These are phyloP conservation scores for Stemphylium vesicarium DNA, from an alignment of 2,329 filamentous ascomycete genomes.

Conservation along the genomic window DNA sequence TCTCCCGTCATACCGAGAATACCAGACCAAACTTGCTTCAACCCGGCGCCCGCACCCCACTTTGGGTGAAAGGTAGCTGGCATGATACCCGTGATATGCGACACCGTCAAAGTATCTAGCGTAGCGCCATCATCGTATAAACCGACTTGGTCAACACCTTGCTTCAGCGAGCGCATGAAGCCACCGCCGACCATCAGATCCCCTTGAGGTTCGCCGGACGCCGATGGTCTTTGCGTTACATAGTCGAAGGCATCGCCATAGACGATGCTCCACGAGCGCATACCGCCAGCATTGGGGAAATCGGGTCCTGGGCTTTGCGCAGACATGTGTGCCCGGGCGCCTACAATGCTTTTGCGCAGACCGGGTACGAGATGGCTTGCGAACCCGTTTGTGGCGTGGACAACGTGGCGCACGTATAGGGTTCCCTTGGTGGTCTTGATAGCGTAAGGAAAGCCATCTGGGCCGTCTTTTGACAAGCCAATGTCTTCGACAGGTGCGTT, in stretches of 20 bases:
- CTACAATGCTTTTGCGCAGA: slow-evolving; percentile 42
- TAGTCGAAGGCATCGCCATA: slow-evolving; percentile 12
- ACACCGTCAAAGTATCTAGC: slow-evolving; percentile 9
- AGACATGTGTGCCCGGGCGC: slow-evolving; percentile 53
- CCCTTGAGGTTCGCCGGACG: slow-evolving; percentile 5
- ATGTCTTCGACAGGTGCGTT: slow-evolving; percentile 30
- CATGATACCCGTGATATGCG: slow-evolving; percentile 16
- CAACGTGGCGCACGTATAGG: slow-evolving; percentile 57
- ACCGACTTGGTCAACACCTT: slow-evolving; percentile 18
- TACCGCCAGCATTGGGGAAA: slow-evolving; percentile 42
- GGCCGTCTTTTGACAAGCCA: slow-evolving; percentile 25
- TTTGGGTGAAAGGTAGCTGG: slow-evolving; percentile 15
- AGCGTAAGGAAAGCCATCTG: slow-evolving; percentile 43
- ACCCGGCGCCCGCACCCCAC: slow-evolving; percentile 17
- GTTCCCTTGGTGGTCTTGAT: slow-evolving; percentile 56
- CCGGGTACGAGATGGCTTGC: slow-evolving; percentile 59
- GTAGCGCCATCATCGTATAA: slow-evolving; percentile 15
- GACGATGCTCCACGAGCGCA: slow-evolving; percentile 58
- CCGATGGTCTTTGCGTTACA: slow-evolving; percentile 12
- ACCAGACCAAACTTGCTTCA: slow-evolving; percentile 59
- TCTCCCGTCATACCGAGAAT: slow-evolving; percentile 59
- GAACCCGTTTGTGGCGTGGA: slow-evolving; percentile 66
- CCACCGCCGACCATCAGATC: slow-evolving; percentile 21
- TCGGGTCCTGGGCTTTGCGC: slow-evolving; percentile 53
- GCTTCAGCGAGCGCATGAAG: slow-evolving; percentile 21